These are phyloP conservation scores for Torrubiellomyces zombiae DNA, from an alignment of 2,329 filamentous ascomycete genomes.

Conservation along the genomic window DNA sequence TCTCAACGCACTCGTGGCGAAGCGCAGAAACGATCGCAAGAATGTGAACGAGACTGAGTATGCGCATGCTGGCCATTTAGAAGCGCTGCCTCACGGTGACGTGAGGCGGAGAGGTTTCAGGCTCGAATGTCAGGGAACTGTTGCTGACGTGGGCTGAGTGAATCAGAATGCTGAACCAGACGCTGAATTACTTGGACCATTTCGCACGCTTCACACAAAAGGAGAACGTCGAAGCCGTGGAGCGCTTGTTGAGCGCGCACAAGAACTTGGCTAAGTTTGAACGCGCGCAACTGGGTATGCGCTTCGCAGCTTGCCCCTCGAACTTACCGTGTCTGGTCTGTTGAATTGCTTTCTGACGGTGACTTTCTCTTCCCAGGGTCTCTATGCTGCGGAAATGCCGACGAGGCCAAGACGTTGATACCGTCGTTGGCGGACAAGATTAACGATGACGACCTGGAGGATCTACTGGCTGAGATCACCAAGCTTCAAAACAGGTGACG, in stretches of 20 bases:
- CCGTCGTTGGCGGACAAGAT: conserved; percentile 84
- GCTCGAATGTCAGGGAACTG: conserved; percentile 1
- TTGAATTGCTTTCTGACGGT: too few species aligned
- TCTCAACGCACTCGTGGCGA: conserved; percentile 74
- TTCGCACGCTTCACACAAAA: conserved; percentile 94
- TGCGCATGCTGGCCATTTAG: conserved; percentile 14
- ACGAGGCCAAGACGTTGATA: conserved; percentile 93
- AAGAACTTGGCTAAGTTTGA: conserved; percentile 81
- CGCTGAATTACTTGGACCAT: conserved; percentile 79
- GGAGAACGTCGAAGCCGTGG: conserved; percentile 88
- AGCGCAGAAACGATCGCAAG: conserved; percentile 63
- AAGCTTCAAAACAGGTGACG: conserved; percentile 42
- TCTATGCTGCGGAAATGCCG: conserved; percentile 77
- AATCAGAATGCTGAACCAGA: conserved; percentile 62
- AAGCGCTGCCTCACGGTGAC: not conserved
- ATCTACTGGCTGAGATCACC: conserved; percentile 77
- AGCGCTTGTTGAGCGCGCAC: conserved; percentile 65
- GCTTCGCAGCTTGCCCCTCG: too few species aligned
- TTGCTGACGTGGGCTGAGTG: conserved; percentile 4
- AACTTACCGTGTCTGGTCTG: too few species aligned
- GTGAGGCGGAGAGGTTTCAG: not conserved
- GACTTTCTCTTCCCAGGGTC: conserved; percentile 41
- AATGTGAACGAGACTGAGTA: conserved; percentile 75
- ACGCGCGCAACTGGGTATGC: conserved; percentile 70
- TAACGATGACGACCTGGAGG: conserved; percentile 71